A percentile compares a stretch with the other conserved stretches of the same genome.
Evolutionary conservation across 805 yeast genomes (phyloP).

Genomic region (Saccharomycopsis guyanensis): DNA sequence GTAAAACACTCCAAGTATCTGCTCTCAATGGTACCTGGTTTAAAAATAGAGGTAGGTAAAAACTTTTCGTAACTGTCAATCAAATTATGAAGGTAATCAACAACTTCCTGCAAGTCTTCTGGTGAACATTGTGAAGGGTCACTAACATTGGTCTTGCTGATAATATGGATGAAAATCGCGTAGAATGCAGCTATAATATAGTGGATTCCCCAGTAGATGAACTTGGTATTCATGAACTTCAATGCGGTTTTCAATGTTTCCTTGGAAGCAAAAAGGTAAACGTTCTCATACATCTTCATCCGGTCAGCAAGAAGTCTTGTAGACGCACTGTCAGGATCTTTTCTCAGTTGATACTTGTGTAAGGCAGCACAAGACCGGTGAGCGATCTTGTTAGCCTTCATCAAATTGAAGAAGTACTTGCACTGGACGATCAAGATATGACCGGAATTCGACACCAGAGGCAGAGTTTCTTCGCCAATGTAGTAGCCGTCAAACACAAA

Average conservation of each 20-base stretch:
- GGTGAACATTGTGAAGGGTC: not conserved
- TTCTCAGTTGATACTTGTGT: conserved; percentile 2
- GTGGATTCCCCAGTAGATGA: conserved; percentile 3
- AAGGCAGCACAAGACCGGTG: conserved; percentile 3
- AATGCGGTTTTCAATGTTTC: not conserved
- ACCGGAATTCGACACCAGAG: not conserved
- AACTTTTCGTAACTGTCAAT: not conserved
- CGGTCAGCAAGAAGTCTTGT: not conserved
- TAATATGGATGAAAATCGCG: conserved; percentile 6
- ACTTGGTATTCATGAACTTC: not conserved
- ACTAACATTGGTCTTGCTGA: not conserved
- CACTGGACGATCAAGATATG: conserved; percentile 4
- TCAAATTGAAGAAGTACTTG: conserved; percentile 3
- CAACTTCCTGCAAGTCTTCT: not conserved
- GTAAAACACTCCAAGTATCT: not conserved
- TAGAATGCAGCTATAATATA: conserved; percentile 4
- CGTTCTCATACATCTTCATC: not conserved
- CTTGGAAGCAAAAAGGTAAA: not conserved
- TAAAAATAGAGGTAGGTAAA: not conserved
- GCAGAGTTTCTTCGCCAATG: not conserved
- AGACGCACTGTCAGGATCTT: not conserved
- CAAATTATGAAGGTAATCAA: not conserved
- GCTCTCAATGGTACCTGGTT: not conserved
- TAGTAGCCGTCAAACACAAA: not conserved
- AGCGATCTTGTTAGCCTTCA: conserved; percentile 12